phyloP scores from a whole-genome alignment of 176 grass and related monocot genomes.

The Aegilops longissima region DNA sequence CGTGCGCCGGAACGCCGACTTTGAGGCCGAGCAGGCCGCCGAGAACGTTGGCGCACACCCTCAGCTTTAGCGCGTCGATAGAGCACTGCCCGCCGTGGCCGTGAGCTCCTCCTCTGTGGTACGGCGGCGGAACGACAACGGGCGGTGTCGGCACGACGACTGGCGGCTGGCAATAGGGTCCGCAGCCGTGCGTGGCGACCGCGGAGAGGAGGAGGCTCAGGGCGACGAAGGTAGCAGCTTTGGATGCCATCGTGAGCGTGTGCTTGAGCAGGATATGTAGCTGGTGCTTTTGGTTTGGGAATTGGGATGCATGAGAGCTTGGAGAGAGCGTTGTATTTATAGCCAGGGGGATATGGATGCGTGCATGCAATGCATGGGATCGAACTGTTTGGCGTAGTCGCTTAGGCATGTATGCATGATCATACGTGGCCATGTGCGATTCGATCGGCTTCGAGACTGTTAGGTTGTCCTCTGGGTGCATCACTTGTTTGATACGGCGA shows the following conservation, averaged over 20 bases:
- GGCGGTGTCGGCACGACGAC: not conserved
- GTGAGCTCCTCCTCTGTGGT: not conserved
- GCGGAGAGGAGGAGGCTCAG: constrained; percentile 17
- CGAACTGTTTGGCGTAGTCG: not conserved
- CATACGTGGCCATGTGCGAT: not conserved
- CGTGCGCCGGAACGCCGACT: not conserved
- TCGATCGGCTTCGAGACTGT: not conserved
- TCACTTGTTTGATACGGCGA: not conserved
- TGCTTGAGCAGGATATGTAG: too few species aligned
- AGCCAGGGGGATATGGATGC: not conserved
- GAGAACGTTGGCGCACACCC: constrained; percentile 23
- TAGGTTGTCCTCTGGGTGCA: not conserved
- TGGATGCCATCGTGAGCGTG: not conserved
- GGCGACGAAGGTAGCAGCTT: not conserved
- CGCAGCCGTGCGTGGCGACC: constrained; percentile 22
- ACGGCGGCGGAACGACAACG: too few species aligned
- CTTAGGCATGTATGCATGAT: not conserved
- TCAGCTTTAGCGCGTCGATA: constrained; percentile 17
- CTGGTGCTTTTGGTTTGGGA: not conserved
- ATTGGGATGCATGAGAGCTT: not conserved
- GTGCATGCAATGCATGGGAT: not conserved
- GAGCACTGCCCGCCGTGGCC: not conserved
- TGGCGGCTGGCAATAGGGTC: not conserved
- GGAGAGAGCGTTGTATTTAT: not conserved
- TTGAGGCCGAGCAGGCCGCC: not conserved